Evolutionary conservation across 2,329 filamentous ascomycete genomes (phyloP).

Genomic region (Cadophora luteo-olivacea): DNA sequence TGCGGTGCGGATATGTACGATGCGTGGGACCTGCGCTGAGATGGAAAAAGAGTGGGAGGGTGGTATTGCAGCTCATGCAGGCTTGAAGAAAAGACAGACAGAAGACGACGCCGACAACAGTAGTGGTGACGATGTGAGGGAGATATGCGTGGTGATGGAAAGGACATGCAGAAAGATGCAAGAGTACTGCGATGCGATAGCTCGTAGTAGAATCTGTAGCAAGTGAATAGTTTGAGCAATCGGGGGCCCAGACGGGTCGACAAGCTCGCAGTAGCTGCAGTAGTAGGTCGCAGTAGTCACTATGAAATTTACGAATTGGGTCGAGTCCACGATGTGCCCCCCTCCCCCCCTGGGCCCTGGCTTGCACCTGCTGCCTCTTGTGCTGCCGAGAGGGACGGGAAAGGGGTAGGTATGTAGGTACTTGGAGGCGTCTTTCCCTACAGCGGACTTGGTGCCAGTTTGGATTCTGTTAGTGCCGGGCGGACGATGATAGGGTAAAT

Average conservation of each 20-base stretch:
- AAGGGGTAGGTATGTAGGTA: neutral
- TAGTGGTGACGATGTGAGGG: neutral
- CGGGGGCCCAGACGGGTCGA: slow-evolving; percentile 8
- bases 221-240: neutral
- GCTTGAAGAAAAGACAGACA: neutral
- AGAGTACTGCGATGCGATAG: neutral
- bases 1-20: slow-evolving; percentile 12
- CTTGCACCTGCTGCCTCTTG: neutral
- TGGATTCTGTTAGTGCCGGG: neutral
- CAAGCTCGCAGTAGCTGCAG: slow-evolving; percentile 6
- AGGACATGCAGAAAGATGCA: neutral
- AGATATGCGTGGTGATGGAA: neutral
- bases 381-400: neutral
- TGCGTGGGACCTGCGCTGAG: slow-evolving; percentile 16
- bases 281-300: too few species aligned
- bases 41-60: neutral
- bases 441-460: neutral
- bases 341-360: neutral
- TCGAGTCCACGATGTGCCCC: neutral
- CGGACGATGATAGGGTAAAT: neutral
- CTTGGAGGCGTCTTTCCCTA: neutral
- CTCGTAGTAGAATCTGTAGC: neutral
- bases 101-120: neutral
- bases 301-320: neutral
- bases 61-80: neutral